Conservation (phyloP, 2,329 filamentous ascomycete species). For the Aspergillus costaricaensis region DNA sequence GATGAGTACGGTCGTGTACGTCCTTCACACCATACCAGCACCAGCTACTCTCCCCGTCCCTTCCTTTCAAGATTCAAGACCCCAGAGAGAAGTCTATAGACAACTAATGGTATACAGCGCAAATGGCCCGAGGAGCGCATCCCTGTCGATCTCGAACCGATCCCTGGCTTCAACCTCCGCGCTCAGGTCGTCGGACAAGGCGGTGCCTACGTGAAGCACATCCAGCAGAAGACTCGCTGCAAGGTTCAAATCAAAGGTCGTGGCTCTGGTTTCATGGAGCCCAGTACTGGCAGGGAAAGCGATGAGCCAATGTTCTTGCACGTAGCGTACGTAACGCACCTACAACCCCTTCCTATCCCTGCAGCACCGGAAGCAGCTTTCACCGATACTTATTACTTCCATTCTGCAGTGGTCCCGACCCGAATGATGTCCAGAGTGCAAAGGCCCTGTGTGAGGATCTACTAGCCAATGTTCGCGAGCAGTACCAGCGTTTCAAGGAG, state of each 20-base stretch:
- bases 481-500: conserved; percentile 89
- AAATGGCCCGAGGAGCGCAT: conserved; percentile 99
- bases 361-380: neutral
- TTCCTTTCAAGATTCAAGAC: too few species aligned
- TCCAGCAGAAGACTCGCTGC: conserved; percentile 91
- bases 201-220: conserved; percentile 95
- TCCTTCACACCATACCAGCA: neutral
- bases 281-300: conserved; percentile 82
- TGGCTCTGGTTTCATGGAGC: conserved; percentile 91
- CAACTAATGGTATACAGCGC: conserved; percentile 57
- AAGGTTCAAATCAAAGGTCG: conserved; percentile 98
- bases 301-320: conserved; percentile 97
- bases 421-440: conserved; percentile 79
- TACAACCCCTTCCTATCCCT: neutral
- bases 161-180: conserved; percentile 92
- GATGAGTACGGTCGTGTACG: conserved; percentile 85
- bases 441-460: conserved; percentile 89
- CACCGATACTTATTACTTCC: neutral
- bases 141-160: conserved; percentile 82
- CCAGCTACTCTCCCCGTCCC: conserved; percentile 10
- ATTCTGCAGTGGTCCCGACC: conserved; percentile 72
- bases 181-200: conserved; percentile 95
- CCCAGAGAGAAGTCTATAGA: too few species aligned
- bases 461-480: conserved; percentile 78
- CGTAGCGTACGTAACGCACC: conserved; percentile 66